Evolutionary conservation across 106 monocot genomes (phyloP).

Genomic region (Cymbidium sinense): DNA sequence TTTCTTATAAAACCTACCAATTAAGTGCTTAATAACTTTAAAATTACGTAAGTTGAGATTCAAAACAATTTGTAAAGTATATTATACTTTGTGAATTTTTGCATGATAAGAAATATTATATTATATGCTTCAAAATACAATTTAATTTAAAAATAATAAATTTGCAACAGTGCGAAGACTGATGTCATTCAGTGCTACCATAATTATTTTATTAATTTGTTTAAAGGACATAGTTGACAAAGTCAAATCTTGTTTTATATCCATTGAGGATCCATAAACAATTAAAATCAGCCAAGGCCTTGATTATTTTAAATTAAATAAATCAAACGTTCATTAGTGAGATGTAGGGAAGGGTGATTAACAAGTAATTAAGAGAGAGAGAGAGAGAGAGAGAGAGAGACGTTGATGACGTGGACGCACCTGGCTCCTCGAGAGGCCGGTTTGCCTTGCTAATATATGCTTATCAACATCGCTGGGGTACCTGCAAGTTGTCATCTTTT

Average conservation of each 20-base stretch:
- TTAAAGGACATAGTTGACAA: neutral
- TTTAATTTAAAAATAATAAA: neutral
- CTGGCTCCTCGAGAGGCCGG: slow-evolving; percentile 70
- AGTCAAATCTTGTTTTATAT: slow-evolving; percentile 1
- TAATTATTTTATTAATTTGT: neutral
- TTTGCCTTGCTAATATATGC: slow-evolving; percentile 65
- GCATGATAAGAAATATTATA: neutral
- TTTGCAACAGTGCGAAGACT: neutral
- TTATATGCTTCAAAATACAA: neutral
- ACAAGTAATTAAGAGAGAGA: neutral
- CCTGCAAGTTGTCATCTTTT: slow-evolving; percentile 28
- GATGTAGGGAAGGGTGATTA: neutral
- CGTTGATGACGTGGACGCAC: slow-evolving; percentile 17
- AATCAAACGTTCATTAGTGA: neutral
- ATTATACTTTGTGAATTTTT: too few species aligned
- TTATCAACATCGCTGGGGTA: slow-evolving; percentile 82
- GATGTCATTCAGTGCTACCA: neutral
- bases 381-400: neutral
- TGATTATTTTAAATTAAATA: neutral
- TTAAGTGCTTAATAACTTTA: too few species aligned
- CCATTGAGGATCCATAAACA: neutral
- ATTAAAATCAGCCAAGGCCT: neutral
- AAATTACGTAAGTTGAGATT: too few species aligned
- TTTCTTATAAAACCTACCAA: too few species aligned
- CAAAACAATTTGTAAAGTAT: too few species aligned